Base-by-base conservation (phyloP, 805 yeast genomes). In the Candida ponderosae region DNA sequence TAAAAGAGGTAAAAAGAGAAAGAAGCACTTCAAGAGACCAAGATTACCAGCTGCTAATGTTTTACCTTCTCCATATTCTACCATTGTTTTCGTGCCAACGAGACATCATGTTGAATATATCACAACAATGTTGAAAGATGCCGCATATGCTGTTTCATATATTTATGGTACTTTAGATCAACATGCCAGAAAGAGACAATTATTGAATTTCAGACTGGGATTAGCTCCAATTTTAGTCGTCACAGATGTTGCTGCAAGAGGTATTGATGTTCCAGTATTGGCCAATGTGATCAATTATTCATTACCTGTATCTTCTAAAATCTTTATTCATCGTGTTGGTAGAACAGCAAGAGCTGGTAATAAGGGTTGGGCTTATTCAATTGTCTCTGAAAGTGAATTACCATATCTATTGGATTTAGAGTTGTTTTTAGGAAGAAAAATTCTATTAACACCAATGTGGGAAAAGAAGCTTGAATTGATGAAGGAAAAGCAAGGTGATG, bases 271-370 rank as follows among this genome's bases (percentile, higher is more conserved):
- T 46, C 98, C 98, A 0, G 79, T 93, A 39, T 72, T 93, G 54
- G 96, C 97, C 6, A 89, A 94, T 54, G 99, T 93, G 37, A 73
- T 93, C 48, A 93, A 93, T 59, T 93, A 75, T 60, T 78, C 96
- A 1, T 68, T 93, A 42, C 97, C 97, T 10, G 82, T 87, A 1
- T 81, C 94, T 2, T 87, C 97, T 4, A 93, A 94, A 60, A 83
- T 90, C 41, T 93, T 93, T 60, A 75, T 93, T 39, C 99, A 93
- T 63, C 79, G 99, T 64, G 97, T 93, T 33, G 99, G 99, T 60
- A 81, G 99, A 72, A 93, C 99, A 33, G 99, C 98, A 10, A 83
- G 99, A 72, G 98, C 98, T 8, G 99, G 99, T 57, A 82, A 87
- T 57, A 78, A 74, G 49, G 99, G 99, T 55, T 88, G 97, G 95